Conservation (phyloP, 2,329 filamentous ascomycete genomes). For the Bipolaris bicolor region DNA sequence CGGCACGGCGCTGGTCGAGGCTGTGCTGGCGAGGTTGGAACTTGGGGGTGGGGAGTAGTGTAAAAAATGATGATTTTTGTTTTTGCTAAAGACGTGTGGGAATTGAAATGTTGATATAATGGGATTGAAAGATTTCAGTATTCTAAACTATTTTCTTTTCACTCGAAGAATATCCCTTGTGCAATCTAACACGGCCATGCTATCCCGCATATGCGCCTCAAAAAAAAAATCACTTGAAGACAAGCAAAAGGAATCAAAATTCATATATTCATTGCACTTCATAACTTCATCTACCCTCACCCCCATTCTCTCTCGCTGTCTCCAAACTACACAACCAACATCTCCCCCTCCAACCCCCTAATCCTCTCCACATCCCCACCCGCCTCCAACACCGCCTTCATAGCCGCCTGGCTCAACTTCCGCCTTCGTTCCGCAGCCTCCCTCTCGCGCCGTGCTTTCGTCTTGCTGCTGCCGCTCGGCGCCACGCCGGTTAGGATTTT, state of each 20-base stretch:
- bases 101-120: too few species aligned
- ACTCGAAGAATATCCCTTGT: too few species aligned
- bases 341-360: slow-evolving; percentile 52
- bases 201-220: too few species aligned
- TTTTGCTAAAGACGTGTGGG: slow-evolving; percentile 9
- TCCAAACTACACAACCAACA: slow-evolving; percentile 42
- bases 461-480: slow-evolving; percentile 89
- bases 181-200: too few species aligned
- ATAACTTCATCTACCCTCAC: not conserved
- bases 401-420: slow-evolving; percentile 70
- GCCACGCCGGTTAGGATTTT: slow-evolving; percentile 89
- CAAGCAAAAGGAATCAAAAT: too few species aligned
- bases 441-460: slow-evolving; percentile 88
- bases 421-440: slow-evolving; percentile 80
- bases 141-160: too few species aligned
- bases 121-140: too few species aligned
- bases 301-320: too few species aligned
- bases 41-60: slow-evolving; percentile 26
- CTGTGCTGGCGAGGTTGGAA: slow-evolving; percentile 37
- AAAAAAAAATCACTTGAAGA: too few species aligned
- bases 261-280: too few species aligned
- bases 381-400: slow-evolving; percentile 71
- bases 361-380: slow-evolving; percentile 66
- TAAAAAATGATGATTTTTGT: too few species aligned
- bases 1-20: slow-evolving; percentile 41